These are phyloP conservation scores for Fomitopsis serialis DNA, from an alignment of 768 basidiomycete species.

Conservation along the genomic window DNA sequence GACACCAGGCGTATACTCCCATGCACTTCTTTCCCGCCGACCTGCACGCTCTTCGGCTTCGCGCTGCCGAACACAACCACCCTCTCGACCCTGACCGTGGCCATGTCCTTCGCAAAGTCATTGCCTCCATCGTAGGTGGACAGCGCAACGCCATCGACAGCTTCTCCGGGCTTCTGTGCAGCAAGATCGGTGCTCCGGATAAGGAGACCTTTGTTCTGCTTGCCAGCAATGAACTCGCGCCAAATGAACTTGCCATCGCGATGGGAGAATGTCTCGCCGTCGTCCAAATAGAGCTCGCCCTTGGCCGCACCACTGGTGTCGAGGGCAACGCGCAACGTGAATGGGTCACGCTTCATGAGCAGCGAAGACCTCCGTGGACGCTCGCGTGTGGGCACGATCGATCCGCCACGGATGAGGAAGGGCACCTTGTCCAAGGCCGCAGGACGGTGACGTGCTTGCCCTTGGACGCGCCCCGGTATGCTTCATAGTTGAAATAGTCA, in stretches of 20 bases:
- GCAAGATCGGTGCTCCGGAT: conserved; percentile 52
- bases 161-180: conserved; percentile 33
- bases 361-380: conserved; percentile 81
- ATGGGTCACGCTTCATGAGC: conserved; percentile 88
- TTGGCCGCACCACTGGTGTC: conserved; percentile 50
- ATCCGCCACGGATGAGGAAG: conserved; percentile 84
- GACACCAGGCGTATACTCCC: conserved; percentile 61
- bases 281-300: conserved; percentile 94
- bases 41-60: conserved; percentile 58
- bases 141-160: conserved; percentile 48
- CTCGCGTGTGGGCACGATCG: conserved; percentile 82
- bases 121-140: conserved; percentile 51
- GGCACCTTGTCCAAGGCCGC: conserved; percentile 80
- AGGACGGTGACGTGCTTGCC: conserved; percentile 70
- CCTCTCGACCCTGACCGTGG: conserved; percentile 74
- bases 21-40: conserved; percentile 54
- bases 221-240: conserved; percentile 65
- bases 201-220: conserved; percentile 41
- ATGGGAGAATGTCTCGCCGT: conserved; percentile 81
- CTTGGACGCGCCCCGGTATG: conserved; percentile 60
- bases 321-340: conserved; percentile 84
- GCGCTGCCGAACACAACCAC: conserved; percentile 66
- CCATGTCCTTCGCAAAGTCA: conserved; percentile 61
- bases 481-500: conserved; percentile 75
- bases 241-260: conserved; percentile 76